phyloP scores from a whole-genome alignment of 208 protist genomes.

The Trypanosoma vivax region DNA sequence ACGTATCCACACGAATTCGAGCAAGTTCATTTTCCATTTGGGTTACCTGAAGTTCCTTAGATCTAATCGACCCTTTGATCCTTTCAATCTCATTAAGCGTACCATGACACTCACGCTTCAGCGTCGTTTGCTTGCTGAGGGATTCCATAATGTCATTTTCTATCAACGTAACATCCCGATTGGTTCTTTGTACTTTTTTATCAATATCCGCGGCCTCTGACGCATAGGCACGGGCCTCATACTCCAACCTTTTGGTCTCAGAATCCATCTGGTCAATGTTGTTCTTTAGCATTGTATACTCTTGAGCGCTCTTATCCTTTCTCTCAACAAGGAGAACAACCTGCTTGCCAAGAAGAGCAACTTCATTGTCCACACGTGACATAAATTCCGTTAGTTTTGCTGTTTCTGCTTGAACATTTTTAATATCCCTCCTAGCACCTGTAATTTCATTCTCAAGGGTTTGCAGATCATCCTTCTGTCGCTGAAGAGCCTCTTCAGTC shows the following conservation, averaged over 20 bases:
- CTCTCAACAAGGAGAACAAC: slow-evolving; percentile 75
- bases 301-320: slow-evolving; percentile 68
- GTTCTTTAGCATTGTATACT: slow-evolving; percentile 68
- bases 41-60: slow-evolving; percentile 92
- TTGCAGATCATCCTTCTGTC: slow-evolving; percentile 88
- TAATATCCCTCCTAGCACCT: slow-evolving; percentile 84
- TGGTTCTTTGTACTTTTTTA: slow-evolving; percentile 79
- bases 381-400: slow-evolving; percentile 86
- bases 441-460: slow-evolving; percentile 91
- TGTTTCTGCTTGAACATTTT: slow-evolving; percentile 78
- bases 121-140: slow-evolving; percentile 87
- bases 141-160: slow-evolving; percentile 83
- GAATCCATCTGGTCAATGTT: slow-evolving; percentile 72
- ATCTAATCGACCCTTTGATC: slow-evolving; percentile 80
- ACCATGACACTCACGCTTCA: slow-evolving; percentile 90
- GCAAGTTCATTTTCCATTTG: slow-evolving; percentile 95
- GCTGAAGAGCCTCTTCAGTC: slow-evolving; percentile 87
- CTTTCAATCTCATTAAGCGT: slow-evolving; percentile 88
- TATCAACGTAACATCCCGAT: slow-evolving; percentile 81
- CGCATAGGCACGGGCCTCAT: slow-evolving; percentile 66
- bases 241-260: slow-evolving; percentile 79
- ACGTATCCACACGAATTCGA: slow-evolving; percentile 91
- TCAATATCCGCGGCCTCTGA: slow-evolving; percentile 61
- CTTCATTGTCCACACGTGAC: slow-evolving; percentile 89
- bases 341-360: slow-evolving; percentile 84